Evolutionary conservation across 176 grass and related monocot species (phyloP).

Genomic region (Triticum aestivum): IWGSC_CS_RefSeq_v2.1 NC_057798.1:511994327-511994826

Average conservation of each 20-base stretch:
- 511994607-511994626: conserved; percentile 70
- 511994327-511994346: conserved; percentile 62
- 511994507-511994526: conserved; percentile 72
- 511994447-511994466: conserved; percentile 76
- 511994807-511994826: conserved; percentile 42
- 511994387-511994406: conserved; percentile 76
- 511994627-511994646: conserved; percentile 84
- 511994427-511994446: conserved; percentile 69
- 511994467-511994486: conserved; percentile 74
- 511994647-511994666: conserved; percentile 80
- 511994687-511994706: conserved; percentile 45
- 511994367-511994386: conserved; percentile 68
- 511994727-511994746: conserved; percentile 30
- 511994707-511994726: conserved; percentile 28
- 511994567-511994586: conserved; percentile 62
- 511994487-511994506: conserved; percentile 73
- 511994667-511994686: conserved; percentile 81
- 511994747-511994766: conserved; percentile 40
- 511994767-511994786: conserved; percentile 70
- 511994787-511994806: conserved; percentile 72
- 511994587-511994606: conserved; percentile 71
- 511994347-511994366: conserved; percentile 49
- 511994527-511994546: conserved; percentile 89
- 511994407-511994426: conserved; percentile 61
- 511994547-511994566: conserved; percentile 78